These are phyloP conservation scores for Candida vartiovaarae DNA, from an alignment of 805 yeast genomes.

Conservation along the genomic window DNA sequence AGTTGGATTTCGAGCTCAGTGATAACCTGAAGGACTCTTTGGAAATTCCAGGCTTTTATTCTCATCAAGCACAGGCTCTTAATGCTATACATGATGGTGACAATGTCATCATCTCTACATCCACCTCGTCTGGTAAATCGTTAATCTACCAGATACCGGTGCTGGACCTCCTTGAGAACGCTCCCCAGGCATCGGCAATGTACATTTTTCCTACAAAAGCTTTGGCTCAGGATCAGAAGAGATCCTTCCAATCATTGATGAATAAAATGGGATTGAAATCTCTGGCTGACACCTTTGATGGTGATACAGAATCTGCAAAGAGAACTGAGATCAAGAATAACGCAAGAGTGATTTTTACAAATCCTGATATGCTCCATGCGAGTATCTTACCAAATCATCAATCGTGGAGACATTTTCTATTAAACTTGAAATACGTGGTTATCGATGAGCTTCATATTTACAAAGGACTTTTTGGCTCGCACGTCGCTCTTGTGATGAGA, in stretches of 20 bases:
- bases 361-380: slow-evolving; percentile 90
- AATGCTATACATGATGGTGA: slow-evolving; percentile 46
- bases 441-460: slow-evolving; percentile 85
- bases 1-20: slow-evolving; percentile 38
- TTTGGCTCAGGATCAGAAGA: slow-evolving; percentile 90
- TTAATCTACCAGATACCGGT: slow-evolving; percentile 88
- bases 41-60: slow-evolving; percentile 46
- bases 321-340: slow-evolving; percentile 48
- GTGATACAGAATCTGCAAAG: slow-evolving; percentile 68
- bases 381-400: slow-evolving; percentile 75
- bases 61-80: slow-evolving; percentile 80
- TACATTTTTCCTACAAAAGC: slow-evolving; percentile 97
- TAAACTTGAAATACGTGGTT: slow-evolving; percentile 61
- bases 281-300: slow-evolving; percentile 80
- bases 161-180: slow-evolving; percentile 37
- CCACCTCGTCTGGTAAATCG: slow-evolving; percentile 96
- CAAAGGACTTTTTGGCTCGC: slow-evolving; percentile 87
- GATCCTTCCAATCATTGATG: slow-evolving; percentile 61
- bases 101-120: slow-evolving; percentile 83
- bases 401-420: slow-evolving; percentile 65
- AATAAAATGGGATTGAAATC: slow-evolving; percentile 42
- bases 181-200: slow-evolving; percentile 54
- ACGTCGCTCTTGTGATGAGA: slow-evolving; percentile 80
- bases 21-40: slow-evolving; percentile 48
- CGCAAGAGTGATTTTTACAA: slow-evolving; percentile 82